These are phyloP conservation scores for Citrus australasica DNA, from an alignment of 345 rosid species.

Conservation along the genomic window DNA sequence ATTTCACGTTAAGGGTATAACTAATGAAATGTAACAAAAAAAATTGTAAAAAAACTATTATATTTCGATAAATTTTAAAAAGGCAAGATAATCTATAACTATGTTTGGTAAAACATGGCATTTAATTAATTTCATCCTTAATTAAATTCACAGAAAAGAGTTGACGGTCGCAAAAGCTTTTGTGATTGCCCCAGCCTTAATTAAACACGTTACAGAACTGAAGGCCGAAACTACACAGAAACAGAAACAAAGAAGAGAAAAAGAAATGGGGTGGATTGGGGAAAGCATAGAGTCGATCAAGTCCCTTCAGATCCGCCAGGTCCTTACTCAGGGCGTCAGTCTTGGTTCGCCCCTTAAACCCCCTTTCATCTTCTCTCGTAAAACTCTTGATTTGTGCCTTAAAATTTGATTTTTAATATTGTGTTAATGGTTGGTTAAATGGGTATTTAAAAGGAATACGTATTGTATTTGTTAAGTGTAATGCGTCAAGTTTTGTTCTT, in stretches of 20 bases:
- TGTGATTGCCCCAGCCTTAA: not conserved
- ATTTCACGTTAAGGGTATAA: too few species aligned
- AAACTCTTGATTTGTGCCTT: not conserved
- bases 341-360: constrained; percentile 52
- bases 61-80: too few species aligned
- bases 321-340: constrained; percentile 72
- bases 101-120: not conserved
- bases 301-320: constrained; percentile 82
- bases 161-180: too few species aligned
- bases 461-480: not conserved
- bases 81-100: too few species aligned
- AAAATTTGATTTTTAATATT: not conserved
- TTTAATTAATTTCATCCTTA: not conserved
- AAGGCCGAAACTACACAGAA: not conserved
- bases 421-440: not conserved
- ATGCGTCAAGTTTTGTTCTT: not conserved
- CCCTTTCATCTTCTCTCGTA: not conserved
- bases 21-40: too few species aligned
- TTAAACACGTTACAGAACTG: not conserved
- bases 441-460: not conserved
- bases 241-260: not conserved
- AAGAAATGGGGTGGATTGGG: constrained; percentile 73
- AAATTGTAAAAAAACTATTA: too few species aligned
- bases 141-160: too few species aligned
- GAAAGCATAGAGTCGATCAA: constrained; percentile 72